phyloP scores from a whole-genome alignment of 1,139 yeast genomes.

The Pichia cactophila region DNA sequence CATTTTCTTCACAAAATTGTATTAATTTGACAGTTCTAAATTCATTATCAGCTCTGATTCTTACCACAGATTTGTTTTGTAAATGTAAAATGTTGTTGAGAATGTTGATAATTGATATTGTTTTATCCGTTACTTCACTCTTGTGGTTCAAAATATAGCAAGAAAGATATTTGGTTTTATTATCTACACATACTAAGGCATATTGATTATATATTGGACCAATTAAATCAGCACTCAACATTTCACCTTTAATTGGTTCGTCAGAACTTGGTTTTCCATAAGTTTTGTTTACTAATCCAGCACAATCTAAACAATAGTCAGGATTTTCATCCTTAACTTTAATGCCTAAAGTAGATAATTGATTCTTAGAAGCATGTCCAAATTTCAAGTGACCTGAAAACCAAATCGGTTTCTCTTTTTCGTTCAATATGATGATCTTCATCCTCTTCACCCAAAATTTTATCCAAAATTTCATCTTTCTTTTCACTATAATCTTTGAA shows the following conservation, averaged over 20 bases:
- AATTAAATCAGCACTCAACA: not conserved
- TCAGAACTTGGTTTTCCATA: not conserved
- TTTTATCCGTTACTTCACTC: not conserved
- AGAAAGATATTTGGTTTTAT: not conserved
- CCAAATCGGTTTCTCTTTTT: too few relatives aligned
- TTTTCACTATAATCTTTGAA: too few relatives aligned
- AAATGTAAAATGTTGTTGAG: not conserved
- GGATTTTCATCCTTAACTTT: not conserved
- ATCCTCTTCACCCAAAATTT: too few relatives aligned
- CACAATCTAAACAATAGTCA: not conserved
- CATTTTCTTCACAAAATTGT: not conserved
- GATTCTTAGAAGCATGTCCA: not conserved
- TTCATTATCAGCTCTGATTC: not conserved
- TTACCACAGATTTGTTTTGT: not conserved
- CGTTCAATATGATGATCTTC: too few relatives aligned
- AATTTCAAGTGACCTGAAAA: too few relatives aligned
- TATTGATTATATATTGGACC: not conserved
- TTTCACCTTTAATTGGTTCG: not conserved
- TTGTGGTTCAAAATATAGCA: not conserved
- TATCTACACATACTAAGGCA: not conserved
- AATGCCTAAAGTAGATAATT: not conserved
- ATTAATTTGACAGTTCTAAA: conserved; percentile 1
- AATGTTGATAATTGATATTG: not conserved
- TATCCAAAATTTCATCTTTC: too few relatives aligned
- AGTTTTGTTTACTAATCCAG: not conserved